Evolutionary conservation across 192 early-diverging fungal genomes (phyloP), one percentile per base, ranked within the genome.

Genomic region (Rhizophagus clarus): DNA sequence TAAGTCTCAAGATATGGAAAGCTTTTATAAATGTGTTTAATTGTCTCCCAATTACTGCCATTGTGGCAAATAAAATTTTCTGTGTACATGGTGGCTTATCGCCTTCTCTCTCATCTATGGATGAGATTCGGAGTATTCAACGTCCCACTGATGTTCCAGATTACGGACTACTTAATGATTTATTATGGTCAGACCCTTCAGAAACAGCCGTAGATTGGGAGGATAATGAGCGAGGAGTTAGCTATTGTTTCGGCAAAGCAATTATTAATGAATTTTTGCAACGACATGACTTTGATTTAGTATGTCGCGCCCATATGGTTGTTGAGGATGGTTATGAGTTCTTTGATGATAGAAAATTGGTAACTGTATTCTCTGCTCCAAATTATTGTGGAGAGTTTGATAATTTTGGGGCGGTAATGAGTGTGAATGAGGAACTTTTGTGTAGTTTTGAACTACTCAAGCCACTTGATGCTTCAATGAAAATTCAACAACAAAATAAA

Each of bases 281-380:
- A 42, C 92, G 92, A 81, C 90, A 95, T 83, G 95, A 98, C 80
- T 91, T 98, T 81, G 97, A 98, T 80, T 86, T 98, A 62, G 93
- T 98, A 69, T 94, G 94, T 75, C 90, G 96, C 31, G 96, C 97
- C 4, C 97, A 98, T 85, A 95, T 96, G 93, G 96, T 98, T 14
- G 96, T 98, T 60, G 96, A 98, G 81, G 96, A 96, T 84, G 96
- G 96, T n/a, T 98, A 97, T 85, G 96, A 98, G 88, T 98, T 98
- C 78, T 98, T 97, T 86, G 90, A 93, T 71, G 92, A 96, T 63
- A 90, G 96, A 32, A 91, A 92, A 31, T 84, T 98, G 76, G 97
- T 98, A 2, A 98, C 97, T 6, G 89, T 98, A 10, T 98, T 98
- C 78, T 95, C 94, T 6, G 97, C 97, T 11, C 96, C 97, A 71